Evolutionary conservation across 176 grass and related monocot species (phyloP).

Genomic region (Cenchrus purpureus): DNA sequence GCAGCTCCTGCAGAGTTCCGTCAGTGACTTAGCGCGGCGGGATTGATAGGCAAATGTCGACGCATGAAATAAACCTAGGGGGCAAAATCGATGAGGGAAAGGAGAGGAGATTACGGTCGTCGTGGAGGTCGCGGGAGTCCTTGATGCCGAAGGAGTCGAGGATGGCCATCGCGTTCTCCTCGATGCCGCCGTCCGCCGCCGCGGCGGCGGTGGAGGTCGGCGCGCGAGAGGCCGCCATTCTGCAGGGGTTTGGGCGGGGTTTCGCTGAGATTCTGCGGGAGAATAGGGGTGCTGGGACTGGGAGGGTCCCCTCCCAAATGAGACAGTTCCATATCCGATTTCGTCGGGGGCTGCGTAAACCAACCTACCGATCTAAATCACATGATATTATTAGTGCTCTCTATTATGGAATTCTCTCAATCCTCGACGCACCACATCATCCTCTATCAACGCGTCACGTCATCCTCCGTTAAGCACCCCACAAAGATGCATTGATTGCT

Average conservation of each 20-base stretch:
- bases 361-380: no score
- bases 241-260: background rate
- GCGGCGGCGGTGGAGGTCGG: slow-evolving; percentile 6
- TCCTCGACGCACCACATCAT: no score
- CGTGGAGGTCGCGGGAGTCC: slow-evolving; percentile 75
- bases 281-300: background rate
- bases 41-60: background rate
- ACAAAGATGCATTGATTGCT: no score
- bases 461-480: no score
- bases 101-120: slow-evolving; percentile 61
- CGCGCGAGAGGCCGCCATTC: slow-evolving; percentile 39
- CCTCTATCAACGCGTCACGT: no score
- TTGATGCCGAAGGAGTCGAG: slow-evolving; percentile 85
- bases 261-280: background rate
- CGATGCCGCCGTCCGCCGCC: slow-evolving; percentile 43
- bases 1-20: slow-evolving; percentile 50
- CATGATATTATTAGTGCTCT: no score
- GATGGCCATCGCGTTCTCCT: slow-evolving; percentile 94
- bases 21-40: slow-evolving; percentile 6
- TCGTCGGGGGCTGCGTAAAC: no score
- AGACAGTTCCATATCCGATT: no score
- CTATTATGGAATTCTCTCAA: no score
- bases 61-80: slow-evolving; percentile 19
- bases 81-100: background rate
- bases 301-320: no score